These are phyloP conservation scores for Phytopythium litorale DNA, from an alignment of 352 stramenopile genomes.

Conservation along the genomic window DNA sequence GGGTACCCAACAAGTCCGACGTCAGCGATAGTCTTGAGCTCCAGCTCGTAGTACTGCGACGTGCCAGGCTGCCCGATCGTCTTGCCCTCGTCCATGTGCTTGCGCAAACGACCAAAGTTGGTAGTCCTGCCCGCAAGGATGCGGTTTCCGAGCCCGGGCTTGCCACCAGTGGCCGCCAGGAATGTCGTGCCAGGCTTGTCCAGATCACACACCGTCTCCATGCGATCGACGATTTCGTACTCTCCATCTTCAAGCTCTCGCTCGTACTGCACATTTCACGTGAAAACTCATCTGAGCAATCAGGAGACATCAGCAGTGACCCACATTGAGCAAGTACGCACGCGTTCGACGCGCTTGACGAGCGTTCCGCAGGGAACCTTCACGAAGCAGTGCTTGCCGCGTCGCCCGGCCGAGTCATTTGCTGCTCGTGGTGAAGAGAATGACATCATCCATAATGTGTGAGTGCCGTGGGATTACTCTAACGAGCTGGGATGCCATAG, in stretches of 20 bases:
- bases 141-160: slow-evolving; percentile 80
- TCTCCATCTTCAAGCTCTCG: slow-evolving; percentile 72
- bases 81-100: slow-evolving; percentile 83
- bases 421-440: slow-evolving; percentile 22
- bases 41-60: slow-evolving; percentile 94
- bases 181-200: slow-evolving; percentile 68
- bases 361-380: slow-evolving; percentile 86
- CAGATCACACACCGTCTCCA: slow-evolving; percentile 75
- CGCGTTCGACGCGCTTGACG: slow-evolving; percentile 81
- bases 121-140: slow-evolving; percentile 83
- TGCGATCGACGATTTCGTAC: slow-evolving; percentile 77
- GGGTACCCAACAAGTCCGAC: slow-evolving; percentile 98
- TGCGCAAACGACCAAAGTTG: slow-evolving; percentile 74
- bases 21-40: slow-evolving; percentile 98
- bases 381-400: slow-evolving; percentile 77
- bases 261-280: slow-evolving; percentile 36
- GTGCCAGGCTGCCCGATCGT: slow-evolving; percentile 87
- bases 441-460: background rate
- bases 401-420: slow-evolving; percentile 70
- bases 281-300: background rate
- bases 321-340: slow-evolving; percentile 16
- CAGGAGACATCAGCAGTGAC: background rate
- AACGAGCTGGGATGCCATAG: background rate
- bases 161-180: slow-evolving; percentile 73
- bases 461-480: slow-evolving; percentile 6